phyloP scores from a whole-genome alignment of 768 basidiomycete genomes.

The Pilatotrama ljubarskyi region DNA sequence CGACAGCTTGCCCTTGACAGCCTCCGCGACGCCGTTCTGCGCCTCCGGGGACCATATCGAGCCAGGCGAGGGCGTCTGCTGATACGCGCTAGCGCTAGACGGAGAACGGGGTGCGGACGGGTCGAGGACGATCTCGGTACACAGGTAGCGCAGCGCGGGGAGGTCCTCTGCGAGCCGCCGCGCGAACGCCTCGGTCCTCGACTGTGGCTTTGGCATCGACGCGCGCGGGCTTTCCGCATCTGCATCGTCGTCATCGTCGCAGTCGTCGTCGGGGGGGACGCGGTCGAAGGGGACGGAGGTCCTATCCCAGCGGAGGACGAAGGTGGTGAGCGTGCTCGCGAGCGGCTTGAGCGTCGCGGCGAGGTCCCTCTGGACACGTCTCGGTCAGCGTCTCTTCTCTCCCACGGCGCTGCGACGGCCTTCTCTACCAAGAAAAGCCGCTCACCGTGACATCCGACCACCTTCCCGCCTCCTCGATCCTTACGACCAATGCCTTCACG shows the following conservation, averaged over 20 bases:
- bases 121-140: slow-evolving; percentile 12
- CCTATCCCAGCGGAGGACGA: slow-evolving; percentile 19
- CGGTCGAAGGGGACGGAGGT: slow-evolving; percentile 20
- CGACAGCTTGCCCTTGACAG: not conserved
- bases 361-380: slow-evolving; percentile 2
- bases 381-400: not conserved
- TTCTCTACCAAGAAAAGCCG: not conserved
- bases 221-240: not conserved
- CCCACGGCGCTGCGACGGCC: not conserved
- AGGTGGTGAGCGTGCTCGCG: slow-evolving; percentile 4
- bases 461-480: slow-evolving; percentile 10
- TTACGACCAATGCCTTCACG: slow-evolving; percentile 11
- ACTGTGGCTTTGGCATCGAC: not conserved
- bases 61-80: not conserved
- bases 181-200: not conserved
- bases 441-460: slow-evolving; percentile 16
- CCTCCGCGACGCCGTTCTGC: slow-evolving; percentile 1
- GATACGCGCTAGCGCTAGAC: not conserved
- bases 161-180: slow-evolving; percentile 3
- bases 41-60: slow-evolving; percentile 7
- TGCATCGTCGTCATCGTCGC: not conserved
- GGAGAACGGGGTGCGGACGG: not conserved
- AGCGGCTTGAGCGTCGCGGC: slow-evolving; percentile 13
- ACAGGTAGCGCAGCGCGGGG: slow-evolving; percentile 11
- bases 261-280: slow-evolving; percentile 7